These are phyloP conservation scores for Flaveria floridana DNA, from an alignment of 140 eudicot genomes.

Conservation along the genomic window DNA sequence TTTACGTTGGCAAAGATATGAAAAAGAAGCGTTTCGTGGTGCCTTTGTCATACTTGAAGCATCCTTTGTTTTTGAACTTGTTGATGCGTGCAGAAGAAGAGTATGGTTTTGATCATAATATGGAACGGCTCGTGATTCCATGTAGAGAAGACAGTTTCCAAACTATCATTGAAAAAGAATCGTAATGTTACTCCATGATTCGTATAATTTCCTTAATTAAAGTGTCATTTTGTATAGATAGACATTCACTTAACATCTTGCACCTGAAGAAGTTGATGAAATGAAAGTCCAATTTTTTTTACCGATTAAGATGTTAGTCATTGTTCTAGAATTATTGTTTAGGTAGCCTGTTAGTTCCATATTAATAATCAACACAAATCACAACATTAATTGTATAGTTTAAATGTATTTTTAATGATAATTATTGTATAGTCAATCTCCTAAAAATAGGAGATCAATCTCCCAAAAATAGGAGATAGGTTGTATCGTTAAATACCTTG, in stretches of 20 bases:
- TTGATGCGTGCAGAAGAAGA: slow-evolving; percentile 30
- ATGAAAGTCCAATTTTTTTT: background rate
- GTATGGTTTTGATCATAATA: slow-evolving; percentile 28
- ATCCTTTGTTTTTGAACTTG: slow-evolving; percentile 26
- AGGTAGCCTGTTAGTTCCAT: no score
- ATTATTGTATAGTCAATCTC: no score
- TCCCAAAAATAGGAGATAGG: no score
- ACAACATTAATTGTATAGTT: no score
- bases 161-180: slow-evolving; percentile 4
- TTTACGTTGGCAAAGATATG: slow-evolving; percentile 31
- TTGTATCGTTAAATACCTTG: no score
- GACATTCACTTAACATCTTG: no score
- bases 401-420: no score
- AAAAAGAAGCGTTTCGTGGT: slow-evolving; percentile 26
- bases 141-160: slow-evolving; percentile 29
- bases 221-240: background rate
- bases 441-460: no score
- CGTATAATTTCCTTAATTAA: background rate
- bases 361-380: no score
- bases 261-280: background rate
- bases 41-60: slow-evolving; percentile 26
- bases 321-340: no score
- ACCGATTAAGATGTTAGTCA: no score
- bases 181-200: background rate
- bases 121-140: slow-evolving; percentile 28